phyloP scores from a whole-genome alignment of 2,329 filamentous ascomycete genomes.

The Exophiala calicioides region DNA sequence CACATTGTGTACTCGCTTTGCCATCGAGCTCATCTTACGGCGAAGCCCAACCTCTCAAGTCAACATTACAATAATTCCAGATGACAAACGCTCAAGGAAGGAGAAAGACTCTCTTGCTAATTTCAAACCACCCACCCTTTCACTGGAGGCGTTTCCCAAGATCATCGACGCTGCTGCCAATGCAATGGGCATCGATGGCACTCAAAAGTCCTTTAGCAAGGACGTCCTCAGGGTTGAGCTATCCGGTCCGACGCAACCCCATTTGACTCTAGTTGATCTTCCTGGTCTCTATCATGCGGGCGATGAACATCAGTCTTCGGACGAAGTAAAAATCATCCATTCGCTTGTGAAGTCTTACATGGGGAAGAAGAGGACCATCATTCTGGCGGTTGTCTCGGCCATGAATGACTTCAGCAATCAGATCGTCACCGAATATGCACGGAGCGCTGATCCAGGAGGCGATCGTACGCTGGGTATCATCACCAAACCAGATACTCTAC shows the following conservation, averaged over 20 bases:
- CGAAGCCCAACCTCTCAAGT: conserved; percentile 41
- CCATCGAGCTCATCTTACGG: conserved; percentile 60
- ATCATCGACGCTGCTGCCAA: conserved; percentile 57
- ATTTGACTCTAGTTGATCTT: conserved; percentile 63
- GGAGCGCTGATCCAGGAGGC: conserved; percentile 36
- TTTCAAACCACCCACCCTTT: conserved; percentile 17
- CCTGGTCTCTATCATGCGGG: conserved; percentile 60
- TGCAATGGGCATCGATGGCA: conserved; percentile 51
- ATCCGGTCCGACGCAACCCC: conserved; percentile 59
- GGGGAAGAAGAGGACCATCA: conserved; percentile 58
- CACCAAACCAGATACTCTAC: conserved; percentile 40
- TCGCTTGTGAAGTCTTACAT: conserved; percentile 56
- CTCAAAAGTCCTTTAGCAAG: conserved; percentile 42
- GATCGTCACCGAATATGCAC: conserved; percentile 53
- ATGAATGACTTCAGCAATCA: conserved; percentile 59
- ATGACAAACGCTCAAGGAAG: conserved; percentile 26
- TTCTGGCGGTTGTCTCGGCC: conserved; percentile 57
- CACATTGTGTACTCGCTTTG: conserved; percentile 61
- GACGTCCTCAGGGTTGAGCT: conserved; percentile 62
- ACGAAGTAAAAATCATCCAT: conserved; percentile 57
- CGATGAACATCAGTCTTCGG: conserved; percentile 55
- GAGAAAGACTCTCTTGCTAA: conserved; percentile 27
- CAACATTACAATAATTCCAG: conserved; percentile 47
- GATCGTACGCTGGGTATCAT: conserved; percentile 42
- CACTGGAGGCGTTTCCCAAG: conserved; percentile 45